Percentiles rank a stretch among this genome's conserved stretches.
Conservation (phyloP, 2,329 filamentous ascomycete genomes). For the Cercospora beticola region DNA sequence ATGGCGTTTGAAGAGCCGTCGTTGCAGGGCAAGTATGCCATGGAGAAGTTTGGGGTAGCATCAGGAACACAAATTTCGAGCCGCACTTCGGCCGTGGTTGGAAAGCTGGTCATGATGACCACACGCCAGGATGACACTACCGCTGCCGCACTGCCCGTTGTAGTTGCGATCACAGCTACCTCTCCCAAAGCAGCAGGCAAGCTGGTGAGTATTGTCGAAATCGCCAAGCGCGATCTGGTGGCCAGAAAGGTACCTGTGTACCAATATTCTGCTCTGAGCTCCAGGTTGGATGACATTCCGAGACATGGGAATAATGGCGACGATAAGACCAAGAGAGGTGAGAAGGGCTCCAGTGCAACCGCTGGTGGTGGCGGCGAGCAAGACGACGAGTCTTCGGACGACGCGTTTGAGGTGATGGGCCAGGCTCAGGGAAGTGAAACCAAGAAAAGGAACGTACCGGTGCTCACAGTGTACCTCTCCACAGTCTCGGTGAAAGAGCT, state of each 20-base stretch:
- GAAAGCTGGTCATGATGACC: conserved; percentile 20
- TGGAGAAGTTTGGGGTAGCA: conserved; percentile 30
- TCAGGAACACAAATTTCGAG: conserved; percentile 35
- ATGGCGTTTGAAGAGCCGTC: conserved; percentile 26
- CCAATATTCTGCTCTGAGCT: conserved; percentile 37
- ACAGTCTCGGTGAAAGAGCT: conserved; percentile 56
- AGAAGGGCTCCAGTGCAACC: conserved; percentile 6
- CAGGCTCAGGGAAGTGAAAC: conserved; percentile 47
- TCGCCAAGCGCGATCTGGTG: conserved; percentile 46
- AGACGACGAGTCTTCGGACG: conserved; percentile 25
- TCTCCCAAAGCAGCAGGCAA: conserved; percentile 53
- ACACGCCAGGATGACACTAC: conserved; percentile 3
- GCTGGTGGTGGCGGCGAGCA: conserved; percentile 14
- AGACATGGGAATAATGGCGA: conserved; percentile 3
- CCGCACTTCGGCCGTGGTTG: conserved; percentile 32
- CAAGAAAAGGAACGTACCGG: conserved; percentile 51
- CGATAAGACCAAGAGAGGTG: not conserved
- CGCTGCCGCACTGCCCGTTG: conserved; percentile 24
- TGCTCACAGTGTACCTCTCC: conserved; percentile 63
- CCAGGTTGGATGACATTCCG: conserved; percentile 29
- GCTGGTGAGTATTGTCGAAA: conserved; percentile 67
- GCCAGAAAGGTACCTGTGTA: conserved; percentile 49
- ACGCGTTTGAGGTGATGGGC: conserved; percentile 34
- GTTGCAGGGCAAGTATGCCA: conserved; percentile 26
- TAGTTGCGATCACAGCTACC: conserved; percentile 45